These are phyloP conservation scores for Ogataea nonfermentans DNA, from an alignment of 805 yeast species.

Conservation along the genomic window DNA sequence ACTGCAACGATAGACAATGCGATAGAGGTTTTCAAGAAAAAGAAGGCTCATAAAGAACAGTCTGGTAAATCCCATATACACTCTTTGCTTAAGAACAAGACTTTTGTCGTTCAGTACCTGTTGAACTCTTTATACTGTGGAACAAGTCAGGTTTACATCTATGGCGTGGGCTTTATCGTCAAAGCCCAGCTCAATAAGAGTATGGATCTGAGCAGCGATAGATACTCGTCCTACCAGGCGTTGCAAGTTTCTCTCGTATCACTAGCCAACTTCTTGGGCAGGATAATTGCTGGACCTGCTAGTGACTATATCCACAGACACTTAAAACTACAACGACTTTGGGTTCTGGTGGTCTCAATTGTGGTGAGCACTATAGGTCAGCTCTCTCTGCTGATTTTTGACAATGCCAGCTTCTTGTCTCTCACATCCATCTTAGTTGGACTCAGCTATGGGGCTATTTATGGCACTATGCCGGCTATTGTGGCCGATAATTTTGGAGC, in stretches of 20 bases:
- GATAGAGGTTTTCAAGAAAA: slow-evolving; percentile 9
- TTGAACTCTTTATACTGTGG: slow-evolving; percentile 60
- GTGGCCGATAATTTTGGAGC: slow-evolving; percentile 74
- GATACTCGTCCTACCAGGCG: slow-evolving; percentile 56
- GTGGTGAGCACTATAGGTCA: slow-evolving; percentile 38
- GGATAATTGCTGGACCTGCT: slow-evolving; percentile 61
- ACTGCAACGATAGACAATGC: slow-evolving; percentile 1
- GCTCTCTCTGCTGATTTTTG: slow-evolving; percentile 34
- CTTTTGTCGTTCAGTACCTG: slow-evolving; percentile 51
- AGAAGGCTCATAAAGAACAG: slow-evolving; percentile 10
- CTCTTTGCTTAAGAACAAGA: slow-evolving; percentile 28
- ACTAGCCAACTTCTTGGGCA: slow-evolving; percentile 60
- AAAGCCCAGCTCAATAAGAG: slow-evolving; percentile 39
- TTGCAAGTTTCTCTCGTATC: slow-evolving; percentile 69
- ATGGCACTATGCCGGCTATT: slow-evolving; percentile 74
- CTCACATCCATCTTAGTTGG: slow-evolving; percentile 58
- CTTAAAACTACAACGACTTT: slow-evolving; percentile 55
- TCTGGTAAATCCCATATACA: slow-evolving; percentile 26
- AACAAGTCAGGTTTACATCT: slow-evolving; percentile 70
- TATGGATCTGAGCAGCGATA: slow-evolving; percentile 26
- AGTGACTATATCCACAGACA: slow-evolving; percentile 59
- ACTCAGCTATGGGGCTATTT: slow-evolving; percentile 63
- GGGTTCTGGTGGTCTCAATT: slow-evolving; percentile 55
- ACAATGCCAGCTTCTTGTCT: slow-evolving; percentile 43
- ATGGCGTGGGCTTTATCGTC: slow-evolving; percentile 71